Evolutionary conservation across 495 filamentous ascomycete species (phyloP).

Genomic region (Aspergillus hancockii): DNA sequence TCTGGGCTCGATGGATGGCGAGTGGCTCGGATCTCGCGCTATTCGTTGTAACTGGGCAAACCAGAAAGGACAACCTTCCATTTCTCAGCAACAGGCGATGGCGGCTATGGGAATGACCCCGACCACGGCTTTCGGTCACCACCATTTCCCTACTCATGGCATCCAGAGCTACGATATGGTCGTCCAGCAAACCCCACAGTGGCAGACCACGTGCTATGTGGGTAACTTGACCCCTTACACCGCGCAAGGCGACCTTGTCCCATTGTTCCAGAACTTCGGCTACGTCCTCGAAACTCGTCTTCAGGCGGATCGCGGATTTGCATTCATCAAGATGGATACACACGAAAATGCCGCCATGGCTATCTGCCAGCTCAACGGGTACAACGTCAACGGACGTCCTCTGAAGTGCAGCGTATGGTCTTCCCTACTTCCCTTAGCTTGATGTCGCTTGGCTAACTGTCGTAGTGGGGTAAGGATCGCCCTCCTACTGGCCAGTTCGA

Average conservation of each 20-base stretch:
- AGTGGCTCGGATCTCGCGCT: slow-evolving; percentile 97
- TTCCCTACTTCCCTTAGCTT: neutral
- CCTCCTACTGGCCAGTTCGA: slow-evolving; percentile 82
- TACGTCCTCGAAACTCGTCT: slow-evolving; percentile 97
- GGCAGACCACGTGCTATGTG: slow-evolving; percentile 99
- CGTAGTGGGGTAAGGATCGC: slow-evolving; percentile 97
- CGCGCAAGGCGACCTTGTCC: slow-evolving; percentile 90
- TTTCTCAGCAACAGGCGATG: slow-evolving; percentile 96
- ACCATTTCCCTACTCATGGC: slow-evolving; percentile 96
- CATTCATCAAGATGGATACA: slow-evolving; percentile 98
- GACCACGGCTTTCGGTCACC: slow-evolving; percentile 92
- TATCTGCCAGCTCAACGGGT: slow-evolving; percentile 95
- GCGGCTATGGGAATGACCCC: slow-evolving; percentile 98
- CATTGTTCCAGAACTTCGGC: slow-evolving; percentile 97
- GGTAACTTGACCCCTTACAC: slow-evolving; percentile 98
- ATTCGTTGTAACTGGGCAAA: slow-evolving; percentile 99
- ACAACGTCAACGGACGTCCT: slow-evolving; percentile 96
- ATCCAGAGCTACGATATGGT: slow-evolving; percentile 98
- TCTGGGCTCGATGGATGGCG: slow-evolving; percentile 95
- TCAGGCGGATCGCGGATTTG: slow-evolving; percentile 96
- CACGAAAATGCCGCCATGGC: slow-evolving; percentile 99
- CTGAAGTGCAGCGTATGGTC: slow-evolving; percentile 95
- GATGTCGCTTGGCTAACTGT: slow-evolving; percentile 27
- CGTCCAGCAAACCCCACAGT: slow-evolving; percentile 91
- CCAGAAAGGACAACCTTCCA: slow-evolving; percentile 98